These are phyloP conservation scores for Neurospora sp. DNA, from an alignment of 495 filamentous ascomycete species.

Conservation along the genomic window DNA sequence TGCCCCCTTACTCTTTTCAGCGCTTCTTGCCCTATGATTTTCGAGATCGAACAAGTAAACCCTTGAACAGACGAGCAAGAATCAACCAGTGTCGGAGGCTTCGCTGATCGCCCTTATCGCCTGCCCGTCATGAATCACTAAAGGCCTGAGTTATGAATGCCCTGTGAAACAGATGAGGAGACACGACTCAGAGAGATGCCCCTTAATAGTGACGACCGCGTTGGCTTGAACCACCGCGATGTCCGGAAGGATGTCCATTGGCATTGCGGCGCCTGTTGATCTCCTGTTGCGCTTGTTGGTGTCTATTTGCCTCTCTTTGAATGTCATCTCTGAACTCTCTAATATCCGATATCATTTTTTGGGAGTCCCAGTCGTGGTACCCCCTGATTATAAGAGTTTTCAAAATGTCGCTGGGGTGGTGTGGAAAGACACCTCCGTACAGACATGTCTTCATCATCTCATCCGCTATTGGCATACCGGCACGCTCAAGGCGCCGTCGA, in stretches of 20 bases:
- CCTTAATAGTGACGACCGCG: neutral
- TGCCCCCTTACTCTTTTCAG: neutral
- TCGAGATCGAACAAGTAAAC: neutral
- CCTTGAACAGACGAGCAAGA: neutral
- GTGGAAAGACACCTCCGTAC: neutral
- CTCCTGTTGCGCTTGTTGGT: neutral
- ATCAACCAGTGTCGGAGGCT: neutral
- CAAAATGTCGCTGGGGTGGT: neutral
- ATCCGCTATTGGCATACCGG: neutral
- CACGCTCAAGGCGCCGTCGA: neutral
- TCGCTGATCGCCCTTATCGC: neutral
- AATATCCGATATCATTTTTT: neutral
- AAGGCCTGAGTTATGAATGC: neutral
- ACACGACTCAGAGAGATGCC: neutral
- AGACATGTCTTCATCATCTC: neutral
- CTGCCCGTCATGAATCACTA: neutral
- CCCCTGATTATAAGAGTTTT: fast-evolving
- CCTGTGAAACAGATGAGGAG: neutral
- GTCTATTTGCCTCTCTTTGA: fast-evolving
- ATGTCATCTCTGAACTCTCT: fast-evolving
- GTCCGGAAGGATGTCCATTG: neutral
- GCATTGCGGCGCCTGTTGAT: neutral
- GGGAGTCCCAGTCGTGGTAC: neutral
- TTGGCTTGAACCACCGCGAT: neutral
- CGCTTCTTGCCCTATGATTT: neutral